These are phyloP conservation scores for Colletotrichum acutatum DNA, from an alignment of 2,329 filamentous ascomycete species.

Conservation along the genomic window DNA sequence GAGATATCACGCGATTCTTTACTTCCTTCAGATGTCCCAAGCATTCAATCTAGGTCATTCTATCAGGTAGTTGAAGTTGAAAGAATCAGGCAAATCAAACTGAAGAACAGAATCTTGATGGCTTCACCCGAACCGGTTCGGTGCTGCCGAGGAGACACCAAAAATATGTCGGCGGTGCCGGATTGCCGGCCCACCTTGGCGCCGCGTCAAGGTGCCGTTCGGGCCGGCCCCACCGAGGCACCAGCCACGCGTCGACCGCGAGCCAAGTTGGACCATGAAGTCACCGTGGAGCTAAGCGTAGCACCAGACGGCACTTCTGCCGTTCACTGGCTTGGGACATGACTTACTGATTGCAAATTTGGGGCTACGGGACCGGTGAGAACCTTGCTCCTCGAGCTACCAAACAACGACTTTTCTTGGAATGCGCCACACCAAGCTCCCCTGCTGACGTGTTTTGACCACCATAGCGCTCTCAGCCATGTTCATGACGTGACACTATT, in stretches of 20 bases:
- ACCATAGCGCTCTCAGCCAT: conserved; percentile 22
- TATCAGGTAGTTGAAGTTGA: not conserved
- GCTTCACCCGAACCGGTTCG: not conserved
- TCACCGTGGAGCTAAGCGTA: conserved; percentile 19
- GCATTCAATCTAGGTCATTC: not conserved
- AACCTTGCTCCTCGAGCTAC: not conserved
- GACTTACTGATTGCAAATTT: not conserved
- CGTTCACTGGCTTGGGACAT: not conserved
- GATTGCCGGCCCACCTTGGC: conserved; percentile 26
- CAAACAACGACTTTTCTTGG: not conserved
- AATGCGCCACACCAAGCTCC: conserved; percentile 5
- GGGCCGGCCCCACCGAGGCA: not conserved
- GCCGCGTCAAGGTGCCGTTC: conserved; percentile 8
- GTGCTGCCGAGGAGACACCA: not conserved
- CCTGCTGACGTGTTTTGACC: conserved; percentile 20
- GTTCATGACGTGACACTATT: conserved; percentile 8
- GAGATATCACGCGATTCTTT: no score
- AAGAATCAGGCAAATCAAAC: no score
- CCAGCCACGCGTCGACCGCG: conserved; percentile 21
- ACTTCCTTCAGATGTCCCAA: no score
- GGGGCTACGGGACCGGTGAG: not conserved
- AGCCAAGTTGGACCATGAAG: conserved; percentile 28
- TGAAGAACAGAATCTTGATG: conserved; percentile 8
- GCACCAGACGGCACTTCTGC: not conserved
- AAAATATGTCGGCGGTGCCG: conserved; percentile 11